Evolutionary conservation across 257 asterid genomes (phyloP).

Genomic region (Solanum pinnatisectum): DNA sequence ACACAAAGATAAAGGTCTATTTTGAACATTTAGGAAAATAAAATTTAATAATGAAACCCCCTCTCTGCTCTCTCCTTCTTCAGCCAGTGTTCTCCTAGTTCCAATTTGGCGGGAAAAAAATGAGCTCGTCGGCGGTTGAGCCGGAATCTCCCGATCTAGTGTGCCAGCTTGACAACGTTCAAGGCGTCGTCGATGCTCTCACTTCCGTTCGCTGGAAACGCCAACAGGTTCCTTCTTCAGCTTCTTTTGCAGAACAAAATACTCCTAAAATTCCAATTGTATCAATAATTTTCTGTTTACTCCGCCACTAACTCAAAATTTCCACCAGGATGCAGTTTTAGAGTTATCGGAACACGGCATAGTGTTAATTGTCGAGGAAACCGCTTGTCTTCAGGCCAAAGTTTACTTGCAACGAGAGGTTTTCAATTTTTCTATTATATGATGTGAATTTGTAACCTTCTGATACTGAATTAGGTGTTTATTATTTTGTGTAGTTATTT

Average conservation of each 20-base stretch:
- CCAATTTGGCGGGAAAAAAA: slow-evolving; percentile 54
- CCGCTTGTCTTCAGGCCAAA: slow-evolving; percentile 90
- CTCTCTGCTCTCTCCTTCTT: neutral
- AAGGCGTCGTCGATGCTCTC: slow-evolving; percentile 88
- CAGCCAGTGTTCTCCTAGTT: neutral
- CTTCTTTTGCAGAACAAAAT: neutral
- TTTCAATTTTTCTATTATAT: neutral
- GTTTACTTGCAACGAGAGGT: slow-evolving; percentile 92
- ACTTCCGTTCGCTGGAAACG: slow-evolving; percentile 95
- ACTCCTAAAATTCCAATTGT: neutral
- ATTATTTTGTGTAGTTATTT: slow-evolving; percentile 40
- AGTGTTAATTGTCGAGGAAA: slow-evolving; percentile 84
- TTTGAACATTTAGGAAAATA: neutral
- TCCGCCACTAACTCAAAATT: neutral
- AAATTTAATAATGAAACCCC: neutral
- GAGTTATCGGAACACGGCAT: slow-evolving; percentile 92
- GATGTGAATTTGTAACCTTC: neutral
- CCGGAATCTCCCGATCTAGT: slow-evolving; percentile 51
- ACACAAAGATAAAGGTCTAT: neutral
- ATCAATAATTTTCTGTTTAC: neutral
- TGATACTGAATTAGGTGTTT: neutral
- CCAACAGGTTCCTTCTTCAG: slow-evolving; percentile 39
- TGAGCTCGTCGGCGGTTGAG: slow-evolving; percentile 61
- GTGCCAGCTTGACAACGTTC: slow-evolving; percentile 80
- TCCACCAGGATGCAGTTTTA: slow-evolving; percentile 64